Base-by-base conservation (phyloP, 2,329 filamentous ascomycete species). In the Fusarium sp. region DNA sequence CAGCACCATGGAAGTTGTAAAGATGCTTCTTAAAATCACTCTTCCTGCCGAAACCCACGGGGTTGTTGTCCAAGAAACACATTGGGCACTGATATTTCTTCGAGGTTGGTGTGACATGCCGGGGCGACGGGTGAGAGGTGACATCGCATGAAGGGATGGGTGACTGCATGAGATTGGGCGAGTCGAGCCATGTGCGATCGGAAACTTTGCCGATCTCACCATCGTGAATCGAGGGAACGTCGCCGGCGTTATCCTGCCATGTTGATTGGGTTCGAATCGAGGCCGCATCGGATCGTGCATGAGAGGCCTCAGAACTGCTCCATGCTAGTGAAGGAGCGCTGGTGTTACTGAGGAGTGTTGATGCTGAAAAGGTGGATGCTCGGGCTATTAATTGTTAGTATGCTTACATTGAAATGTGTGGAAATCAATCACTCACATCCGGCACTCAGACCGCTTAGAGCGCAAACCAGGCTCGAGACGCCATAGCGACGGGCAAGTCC, bases 1-100 rank as follows among this genome's bases (percentile, higher is more conserved):
- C 82, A 50, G 80, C 78, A 40, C 82, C 81, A 69, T 85, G 83
- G 68, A 84, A 85, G 74, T 83, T 83, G 77, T 84, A 82, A n/a
- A 85, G 76, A 69, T 85, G 83, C 77, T 85, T 84, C 78, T 85
- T 85, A 73, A 85, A 84, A 70, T 85, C 83, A 71, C 82, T 84
- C 76, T 84, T 85, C 63, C 83, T 80, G 38, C 83, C 83, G 53
- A 84, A 85, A 38, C 83, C 83, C 27, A 84, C 83, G 18, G 80
- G 79, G 68, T 83, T 84, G 75, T 81, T 82, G 74, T 85, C 82
- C 44, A 84, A 73, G 65, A 82, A 83, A 74, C 83, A 85, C 77
- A 85, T 82, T 32, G 83, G 83, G 70, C 83, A 85, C 73, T 84
- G 81, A 48, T 83, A 82, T 67, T 82, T 83, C 67, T 83, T 82